Base-by-base conservation (phyloP, 2,329 filamentous ascomycete genomes). In the Amesomyces nigricolor region DNA sequence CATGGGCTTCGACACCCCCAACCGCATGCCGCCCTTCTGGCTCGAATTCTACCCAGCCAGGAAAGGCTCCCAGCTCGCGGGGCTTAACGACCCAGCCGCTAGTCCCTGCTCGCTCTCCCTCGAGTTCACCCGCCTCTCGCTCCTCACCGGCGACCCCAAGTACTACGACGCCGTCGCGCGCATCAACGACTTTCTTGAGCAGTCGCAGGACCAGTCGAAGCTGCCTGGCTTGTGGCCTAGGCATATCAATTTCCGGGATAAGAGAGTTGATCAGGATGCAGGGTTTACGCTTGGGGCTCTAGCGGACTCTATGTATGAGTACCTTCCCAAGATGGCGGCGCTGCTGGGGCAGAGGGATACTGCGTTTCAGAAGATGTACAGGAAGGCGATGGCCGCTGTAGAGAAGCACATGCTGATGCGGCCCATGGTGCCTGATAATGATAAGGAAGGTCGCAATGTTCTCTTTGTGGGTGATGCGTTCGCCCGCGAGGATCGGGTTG, bases 161-260 rank as follows among this genome's bases (percentile, higher is more conserved):
- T 90, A 87, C 70, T 89, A 85, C 65, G 88, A 91, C 66, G 88
- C 88, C 1, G 79, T 90, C 54, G 84, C 86, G 55, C 80, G 87
- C 9, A 82, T 95, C 47, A 88, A 86, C 8, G 78, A 86, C 55
- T 79, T 85, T 19, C 76, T 95, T n/a, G 78, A 86, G 51, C 73
- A 76, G 39, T 80, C 81, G 51, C 89, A 94, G 70, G 82, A 84
- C 63, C 69, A 75, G 4, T 91, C 88, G 0, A 75, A 73, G n/a
- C 69, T 92, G 5, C 88, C 88, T 0, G 89, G 89, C 2, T 78
- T 94, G 74, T 94, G 86, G 86, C 88, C 87, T 1, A 76, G 79
- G 17, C 73, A 75, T 48, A 71, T 92, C 48, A 80, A 91, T 67
- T 78, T 70, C 73, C 74, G 63, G 72, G 78, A 60, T 77, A 75